Evolutionary conservation across 2,329 filamentous ascomycete genomes (phyloP).

Genomic region (Fusarium cicatricum): DNA sequence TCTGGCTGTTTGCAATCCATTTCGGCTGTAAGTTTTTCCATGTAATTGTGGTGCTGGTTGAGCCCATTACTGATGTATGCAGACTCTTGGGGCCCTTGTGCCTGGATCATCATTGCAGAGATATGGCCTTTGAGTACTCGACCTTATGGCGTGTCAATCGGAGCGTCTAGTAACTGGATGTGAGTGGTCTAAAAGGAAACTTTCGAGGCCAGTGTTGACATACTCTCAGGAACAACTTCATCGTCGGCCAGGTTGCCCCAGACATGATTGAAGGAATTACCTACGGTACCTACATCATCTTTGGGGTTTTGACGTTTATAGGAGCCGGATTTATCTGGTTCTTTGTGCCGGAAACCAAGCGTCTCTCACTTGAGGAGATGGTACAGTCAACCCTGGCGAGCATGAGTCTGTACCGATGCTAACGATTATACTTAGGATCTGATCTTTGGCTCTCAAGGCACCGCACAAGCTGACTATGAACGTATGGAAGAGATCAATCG

Average conservation of each 20-base stretch:
- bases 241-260: constrained; percentile 75
- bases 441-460: constrained; percentile 72
- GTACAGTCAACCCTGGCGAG: constrained; percentile 43
- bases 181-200: not conserved
- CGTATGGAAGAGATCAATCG: constrained; percentile 77
- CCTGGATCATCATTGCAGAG: constrained; percentile 79
- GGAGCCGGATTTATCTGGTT: constrained; percentile 70
- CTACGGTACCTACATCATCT: constrained; percentile 77
- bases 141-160: constrained; percentile 75
- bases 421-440: constrained; percentile 56
- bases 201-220: not conserved
- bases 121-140: constrained; percentile 76
- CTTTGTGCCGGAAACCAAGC: constrained; percentile 71
- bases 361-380: constrained; percentile 71
- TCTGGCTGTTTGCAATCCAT: constrained; percentile 78
- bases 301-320: constrained; percentile 69
- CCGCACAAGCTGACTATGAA: constrained; percentile 71
- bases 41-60: accelerated
- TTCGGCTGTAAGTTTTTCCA: constrained; percentile 63
- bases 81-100: constrained; percentile 75
- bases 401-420: not conserved
- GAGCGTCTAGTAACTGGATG: constrained; percentile 71
- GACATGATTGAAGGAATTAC: constrained; percentile 70
- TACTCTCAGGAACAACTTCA: constrained; percentile 59
- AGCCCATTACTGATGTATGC: accelerated